These are phyloP conservation scores for Ophiostoma novo-ulmi DNA, from an alignment of 2,329 filamentous ascomycete genomes.

Conservation along the genomic window DNA sequence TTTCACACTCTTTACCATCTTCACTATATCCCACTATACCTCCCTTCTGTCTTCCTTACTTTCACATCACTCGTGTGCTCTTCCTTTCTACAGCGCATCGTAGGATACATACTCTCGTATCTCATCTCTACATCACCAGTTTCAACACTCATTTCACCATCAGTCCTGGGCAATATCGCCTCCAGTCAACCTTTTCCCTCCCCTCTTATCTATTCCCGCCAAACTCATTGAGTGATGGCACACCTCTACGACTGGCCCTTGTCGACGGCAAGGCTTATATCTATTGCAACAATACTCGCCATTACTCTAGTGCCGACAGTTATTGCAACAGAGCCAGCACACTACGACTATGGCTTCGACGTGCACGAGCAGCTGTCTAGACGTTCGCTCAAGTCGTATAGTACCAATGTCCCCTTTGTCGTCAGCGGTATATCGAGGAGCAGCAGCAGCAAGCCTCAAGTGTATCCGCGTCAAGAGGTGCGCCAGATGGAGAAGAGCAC, in stretches of 20 bases:
- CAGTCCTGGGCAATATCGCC: background rate
- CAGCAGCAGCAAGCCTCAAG: background rate
- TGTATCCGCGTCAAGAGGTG: slow-evolving; percentile 58
- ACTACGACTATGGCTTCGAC: slow-evolving; percentile 51
- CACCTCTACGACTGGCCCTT: background rate
- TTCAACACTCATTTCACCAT: background rate
- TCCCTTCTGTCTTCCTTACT: background rate
- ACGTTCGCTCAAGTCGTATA: slow-evolving; percentile 35
- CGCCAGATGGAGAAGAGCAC: slow-evolving; percentile 57
- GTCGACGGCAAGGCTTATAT: background rate
- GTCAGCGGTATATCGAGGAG: slow-evolving; percentile 35
- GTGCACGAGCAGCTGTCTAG: slow-evolving; percentile 36
- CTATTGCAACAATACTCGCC: background rate
- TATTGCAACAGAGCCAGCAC: slow-evolving; percentile 25
- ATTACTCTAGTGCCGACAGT: background rate
- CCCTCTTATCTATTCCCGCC: background rate
- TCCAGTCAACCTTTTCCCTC: background rate
- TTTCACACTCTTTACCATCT: background rate
- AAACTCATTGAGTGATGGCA: background rate
- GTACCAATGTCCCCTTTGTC: slow-evolving; percentile 35
- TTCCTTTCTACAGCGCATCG: background rate
- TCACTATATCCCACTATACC: background rate
- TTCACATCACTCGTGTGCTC: background rate
- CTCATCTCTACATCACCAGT: background rate
- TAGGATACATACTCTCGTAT: background rate